Evolutionary conservation across 1,284 basidiomycete genomes (phyloP).

Genomic region (Amylostereum chailletii): DNA sequence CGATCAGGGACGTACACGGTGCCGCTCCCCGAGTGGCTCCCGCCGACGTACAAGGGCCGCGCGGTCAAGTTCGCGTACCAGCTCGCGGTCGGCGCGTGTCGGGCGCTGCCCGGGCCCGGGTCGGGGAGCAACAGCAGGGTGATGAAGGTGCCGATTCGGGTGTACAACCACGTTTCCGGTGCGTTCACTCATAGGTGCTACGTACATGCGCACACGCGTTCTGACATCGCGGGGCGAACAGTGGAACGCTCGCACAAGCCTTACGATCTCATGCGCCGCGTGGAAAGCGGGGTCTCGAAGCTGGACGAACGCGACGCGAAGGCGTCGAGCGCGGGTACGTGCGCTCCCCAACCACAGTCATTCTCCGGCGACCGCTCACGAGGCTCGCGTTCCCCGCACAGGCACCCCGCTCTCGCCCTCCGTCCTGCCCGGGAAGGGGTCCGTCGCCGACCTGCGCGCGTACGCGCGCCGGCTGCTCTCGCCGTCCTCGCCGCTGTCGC

Average conservation of each 20-base stretch:
- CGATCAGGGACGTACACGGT: constrained; percentile 70
- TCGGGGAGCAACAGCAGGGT: constrained; percentile 61
- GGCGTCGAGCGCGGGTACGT: not conserved
- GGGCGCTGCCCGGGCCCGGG: constrained; percentile 31
- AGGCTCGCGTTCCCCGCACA: too few relatives aligned
- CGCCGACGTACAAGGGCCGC: constrained; percentile 85
- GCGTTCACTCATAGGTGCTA: constrained; percentile 17
- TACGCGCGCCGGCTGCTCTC: constrained; percentile 35
- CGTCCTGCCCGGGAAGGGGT: not conserved
- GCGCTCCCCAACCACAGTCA: too few relatives aligned
- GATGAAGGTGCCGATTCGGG: constrained; percentile 81
- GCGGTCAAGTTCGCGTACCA: constrained; percentile 84
- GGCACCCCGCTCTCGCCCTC: too few relatives aligned
- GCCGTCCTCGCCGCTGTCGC: constrained; percentile 16
- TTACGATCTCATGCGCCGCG: constrained; percentile 5
- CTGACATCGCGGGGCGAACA: not conserved
- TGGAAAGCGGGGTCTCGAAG: constrained; percentile 1
- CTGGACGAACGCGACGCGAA: not conserved
- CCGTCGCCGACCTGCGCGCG: constrained; percentile 23
- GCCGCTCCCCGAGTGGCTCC: constrained; percentile 68
- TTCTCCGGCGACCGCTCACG: too few relatives aligned
- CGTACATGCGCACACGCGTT: not conserved
- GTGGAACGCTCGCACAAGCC: constrained; percentile 8
- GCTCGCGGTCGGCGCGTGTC: constrained; percentile 79
- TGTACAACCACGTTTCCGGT: constrained; percentile 82